Percentiles rank a stretch among this genome's conserved stretches.
Conservation (phyloP, 2,329 filamentous ascomycete genomes). For the Aspergillus sp. region DNA sequence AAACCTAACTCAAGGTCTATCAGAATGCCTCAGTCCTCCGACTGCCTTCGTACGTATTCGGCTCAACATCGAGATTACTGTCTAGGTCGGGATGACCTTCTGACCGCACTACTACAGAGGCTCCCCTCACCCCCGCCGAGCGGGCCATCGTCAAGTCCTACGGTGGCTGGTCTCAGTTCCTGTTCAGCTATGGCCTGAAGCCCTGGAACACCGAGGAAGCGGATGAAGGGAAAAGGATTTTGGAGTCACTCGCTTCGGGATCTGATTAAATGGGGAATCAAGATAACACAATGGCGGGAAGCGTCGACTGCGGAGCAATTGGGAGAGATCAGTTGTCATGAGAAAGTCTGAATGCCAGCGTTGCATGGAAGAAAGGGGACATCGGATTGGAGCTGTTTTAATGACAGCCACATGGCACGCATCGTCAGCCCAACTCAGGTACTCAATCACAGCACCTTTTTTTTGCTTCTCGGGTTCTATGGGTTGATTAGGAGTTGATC, state of each 20-base stretch:
- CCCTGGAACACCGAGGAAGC: slow-evolving; percentile 30
- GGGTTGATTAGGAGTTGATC: too few species aligned
- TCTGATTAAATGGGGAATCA: neutral
- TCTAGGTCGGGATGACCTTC: neutral
- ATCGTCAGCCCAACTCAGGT: too few species aligned
- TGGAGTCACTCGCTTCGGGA: slow-evolving; percentile 14
- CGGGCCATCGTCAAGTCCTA: slow-evolving; percentile 32
- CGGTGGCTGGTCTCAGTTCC: slow-evolving; percentile 34
- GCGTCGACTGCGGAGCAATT: neutral
- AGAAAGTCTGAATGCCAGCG: neutral
- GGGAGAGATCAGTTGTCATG: neutral
- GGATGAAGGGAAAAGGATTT: slow-evolving; percentile 28
- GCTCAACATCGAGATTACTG: neutral
- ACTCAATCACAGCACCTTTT: too few species aligned
- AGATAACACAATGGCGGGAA: neutral
- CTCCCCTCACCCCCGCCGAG: slow-evolving; percentile 31
- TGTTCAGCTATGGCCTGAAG: slow-evolving; percentile 29
- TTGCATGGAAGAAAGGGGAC: neutral
- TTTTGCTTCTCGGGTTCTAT: too few species aligned
- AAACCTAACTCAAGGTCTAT: neutral
- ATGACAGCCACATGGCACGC: neutral
- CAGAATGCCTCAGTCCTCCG: neutral
- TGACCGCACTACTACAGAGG: slow-evolving; percentile 23
- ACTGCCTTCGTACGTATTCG: neutral
- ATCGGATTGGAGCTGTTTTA: neutral